Conservation (phyloP, 1,284 basidiomycete genomes). For the Farysia itapuensis region DNA sequence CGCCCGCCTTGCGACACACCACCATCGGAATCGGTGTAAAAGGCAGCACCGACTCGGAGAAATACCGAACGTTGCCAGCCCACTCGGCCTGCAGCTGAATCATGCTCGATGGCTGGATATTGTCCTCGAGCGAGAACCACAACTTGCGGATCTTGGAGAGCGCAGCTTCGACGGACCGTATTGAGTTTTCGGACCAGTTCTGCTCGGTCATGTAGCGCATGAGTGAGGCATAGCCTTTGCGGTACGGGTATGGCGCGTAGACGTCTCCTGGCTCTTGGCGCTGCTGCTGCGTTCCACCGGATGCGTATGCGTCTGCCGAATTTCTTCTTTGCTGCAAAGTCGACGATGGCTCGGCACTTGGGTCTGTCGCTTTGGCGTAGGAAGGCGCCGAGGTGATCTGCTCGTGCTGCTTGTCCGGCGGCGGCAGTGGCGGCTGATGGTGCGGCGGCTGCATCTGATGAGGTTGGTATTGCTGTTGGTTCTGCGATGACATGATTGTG, state of each 20-base stretch:
- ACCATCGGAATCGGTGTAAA: slow-evolving; percentile 34
- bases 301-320: not conserved
- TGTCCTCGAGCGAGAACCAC: slow-evolving; percentile 40
- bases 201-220: slow-evolving; percentile 40
- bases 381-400: not conserved
- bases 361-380: not conserved
- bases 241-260: slow-evolving; percentile 33
- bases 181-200: slow-evolving; percentile 30
- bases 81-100: slow-evolving; percentile 40
- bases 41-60: slow-evolving; percentile 28
- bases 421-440: not conserved
- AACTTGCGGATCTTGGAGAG: slow-evolving; percentile 29
- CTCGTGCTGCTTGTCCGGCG: not conserved
- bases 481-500: too few relatives aligned
- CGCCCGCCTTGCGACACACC: slow-evolving; percentile 39
- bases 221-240: slow-evolving; percentile 34
- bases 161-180: slow-evolving; percentile 31
- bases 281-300: not conserved
- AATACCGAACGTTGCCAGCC: slow-evolving; percentile 38
- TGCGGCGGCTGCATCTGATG: not conserved
- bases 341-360: not conserved
- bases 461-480: not conserved
- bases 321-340: not conserved
- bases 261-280: slow-evolving; percentile 21
- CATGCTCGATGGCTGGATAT: slow-evolving; percentile 37